phyloP scores from a whole-genome alignment of 164 flowering plant genomes.

The Chimonanthus salicifolius region DNA sequence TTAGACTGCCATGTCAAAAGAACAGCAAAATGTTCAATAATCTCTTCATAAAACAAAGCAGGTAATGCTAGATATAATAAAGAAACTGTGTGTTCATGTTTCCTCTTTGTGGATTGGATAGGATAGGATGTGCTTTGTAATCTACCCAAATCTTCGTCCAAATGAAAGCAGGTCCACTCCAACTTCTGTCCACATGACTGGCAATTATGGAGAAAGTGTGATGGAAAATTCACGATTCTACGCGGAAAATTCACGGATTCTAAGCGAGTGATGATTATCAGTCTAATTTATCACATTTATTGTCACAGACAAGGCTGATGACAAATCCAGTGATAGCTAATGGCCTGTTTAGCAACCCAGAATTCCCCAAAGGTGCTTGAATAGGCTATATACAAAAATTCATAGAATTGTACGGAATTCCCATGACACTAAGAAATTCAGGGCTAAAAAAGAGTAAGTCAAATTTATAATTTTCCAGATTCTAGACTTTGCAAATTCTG shows the following conservation, averaged over 20 bases:
- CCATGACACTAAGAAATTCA: too few relatives aligned
- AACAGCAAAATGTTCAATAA: neutral
- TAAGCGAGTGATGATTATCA: neutral
- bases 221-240: too few relatives aligned
- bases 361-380: neutral
- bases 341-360: neutral
- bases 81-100: neutral
- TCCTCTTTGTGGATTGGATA: neutral
- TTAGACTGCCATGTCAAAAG: conserved; percentile 38
- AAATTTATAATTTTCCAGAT: too few relatives aligned
- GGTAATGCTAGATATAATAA: neutral
- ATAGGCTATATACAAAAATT: too few relatives aligned
- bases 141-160: neutral
- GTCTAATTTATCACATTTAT: neutral
- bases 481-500: too few relatives aligned
- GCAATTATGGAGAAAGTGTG: neutral
- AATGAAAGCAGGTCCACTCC: neutral
- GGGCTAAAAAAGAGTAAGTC: too few relatives aligned
- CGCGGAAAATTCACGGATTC: neutral
- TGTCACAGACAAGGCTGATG: neutral
- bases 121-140: neutral
- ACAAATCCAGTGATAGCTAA: too few relatives aligned
- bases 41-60: neutral
- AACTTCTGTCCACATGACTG: too few relatives aligned
- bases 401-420: too few relatives aligned